A percentile compares a stretch with the other conserved stretches of the same genome.
Evolutionary conservation across 345 rosid genomes (phyloP).

Genomic region (Carallia pectinifolia): DNA sequence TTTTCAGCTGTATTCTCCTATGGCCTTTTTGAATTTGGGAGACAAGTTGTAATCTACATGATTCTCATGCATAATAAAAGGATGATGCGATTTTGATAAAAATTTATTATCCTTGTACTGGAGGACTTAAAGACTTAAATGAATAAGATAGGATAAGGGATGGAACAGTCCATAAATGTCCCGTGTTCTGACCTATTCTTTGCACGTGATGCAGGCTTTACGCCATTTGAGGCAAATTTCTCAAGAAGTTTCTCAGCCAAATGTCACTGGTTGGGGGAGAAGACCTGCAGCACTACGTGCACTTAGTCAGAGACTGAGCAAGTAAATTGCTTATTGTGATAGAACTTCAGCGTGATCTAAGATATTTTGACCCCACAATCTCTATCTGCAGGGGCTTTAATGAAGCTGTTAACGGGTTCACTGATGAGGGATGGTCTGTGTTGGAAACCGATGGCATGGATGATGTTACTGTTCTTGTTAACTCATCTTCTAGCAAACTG

Average conservation of each 20-base stretch:
- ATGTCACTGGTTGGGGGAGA: constrained; percentile 84
- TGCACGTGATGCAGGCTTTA: constrained; percentile 51
- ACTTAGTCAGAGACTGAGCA: constrained; percentile 94
- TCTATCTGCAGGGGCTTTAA: constrained; percentile 74
- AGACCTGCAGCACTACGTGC: constrained; percentile 95
- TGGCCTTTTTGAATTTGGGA: neutral
- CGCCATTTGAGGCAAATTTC: constrained; percentile 95
- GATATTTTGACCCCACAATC: constrained; percentile 1
- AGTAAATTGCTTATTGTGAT: constrained; percentile 13
- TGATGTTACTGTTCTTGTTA: constrained; percentile 91
- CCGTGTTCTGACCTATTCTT: neutral
- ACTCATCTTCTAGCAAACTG: constrained; percentile 87
- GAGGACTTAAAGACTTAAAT: neutral
- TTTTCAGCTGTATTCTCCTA: neutral
- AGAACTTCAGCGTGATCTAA: constrained; percentile 4
- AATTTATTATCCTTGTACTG: no score
- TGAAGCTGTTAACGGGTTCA: constrained; percentile 92
- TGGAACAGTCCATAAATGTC: neutral
- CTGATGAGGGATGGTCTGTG: constrained; percentile 97
- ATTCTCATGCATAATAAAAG: neutral
- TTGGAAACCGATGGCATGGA: constrained; percentile 92
- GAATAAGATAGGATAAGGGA: neutral
- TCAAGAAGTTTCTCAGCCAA: constrained; percentile 83
- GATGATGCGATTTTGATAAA: neutral
- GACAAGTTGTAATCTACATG: constrained; percentile 1